phyloP scores from a whole-genome alignment of 805 yeast species.

The Hyphopichia homilentoma region DNA sequence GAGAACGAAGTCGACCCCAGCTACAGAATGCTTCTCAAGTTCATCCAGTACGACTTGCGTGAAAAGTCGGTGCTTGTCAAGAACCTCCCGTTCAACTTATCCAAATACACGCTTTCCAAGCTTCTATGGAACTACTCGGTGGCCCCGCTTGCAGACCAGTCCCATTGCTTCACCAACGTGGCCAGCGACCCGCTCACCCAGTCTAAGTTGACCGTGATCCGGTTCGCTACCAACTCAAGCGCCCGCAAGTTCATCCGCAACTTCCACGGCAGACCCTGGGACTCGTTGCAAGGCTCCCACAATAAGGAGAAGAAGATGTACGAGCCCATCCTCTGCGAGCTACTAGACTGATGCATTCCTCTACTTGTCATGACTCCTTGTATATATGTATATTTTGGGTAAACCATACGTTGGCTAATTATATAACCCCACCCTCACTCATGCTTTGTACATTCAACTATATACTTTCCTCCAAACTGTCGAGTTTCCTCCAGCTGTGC shows the following conservation, averaged over 20 bases:
- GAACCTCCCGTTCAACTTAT: slow-evolving; percentile 46
- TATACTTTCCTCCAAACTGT: slow-evolving; percentile 4
- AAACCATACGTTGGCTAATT: no score
- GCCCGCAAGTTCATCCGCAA: slow-evolving; percentile 51
- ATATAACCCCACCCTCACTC: no score
- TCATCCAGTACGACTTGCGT: slow-evolving; percentile 15
- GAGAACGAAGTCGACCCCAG: slow-evolving; percentile 9
- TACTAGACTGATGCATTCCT: slow-evolving; percentile 27
- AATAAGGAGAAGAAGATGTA: slow-evolving; percentile 26
- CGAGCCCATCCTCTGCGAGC: slow-evolving; percentile 37
- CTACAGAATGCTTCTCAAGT: slow-evolving; percentile 10
- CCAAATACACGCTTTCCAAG: slow-evolving; percentile 30
- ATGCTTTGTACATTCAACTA: not conserved
- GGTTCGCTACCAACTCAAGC: slow-evolving; percentile 42
- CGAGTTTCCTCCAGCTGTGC: slow-evolving; percentile 25
- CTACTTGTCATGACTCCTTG: no score
- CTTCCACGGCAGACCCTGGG: slow-evolving; percentile 50
- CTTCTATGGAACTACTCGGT: slow-evolving; percentile 51
- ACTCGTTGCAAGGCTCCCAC: slow-evolving; percentile 13
- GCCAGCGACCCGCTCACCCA: slow-evolving; percentile 24
- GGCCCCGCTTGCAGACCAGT: slow-evolving; percentile 15
- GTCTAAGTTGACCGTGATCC: slow-evolving; percentile 27
- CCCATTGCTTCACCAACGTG: slow-evolving; percentile 19
- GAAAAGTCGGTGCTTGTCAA: slow-evolving; percentile 34
- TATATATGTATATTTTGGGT: no score